Evolutionary conservation across 768 basidiomycete species (phyloP).

Genomic region (Albatrellus ellisii): DNA sequence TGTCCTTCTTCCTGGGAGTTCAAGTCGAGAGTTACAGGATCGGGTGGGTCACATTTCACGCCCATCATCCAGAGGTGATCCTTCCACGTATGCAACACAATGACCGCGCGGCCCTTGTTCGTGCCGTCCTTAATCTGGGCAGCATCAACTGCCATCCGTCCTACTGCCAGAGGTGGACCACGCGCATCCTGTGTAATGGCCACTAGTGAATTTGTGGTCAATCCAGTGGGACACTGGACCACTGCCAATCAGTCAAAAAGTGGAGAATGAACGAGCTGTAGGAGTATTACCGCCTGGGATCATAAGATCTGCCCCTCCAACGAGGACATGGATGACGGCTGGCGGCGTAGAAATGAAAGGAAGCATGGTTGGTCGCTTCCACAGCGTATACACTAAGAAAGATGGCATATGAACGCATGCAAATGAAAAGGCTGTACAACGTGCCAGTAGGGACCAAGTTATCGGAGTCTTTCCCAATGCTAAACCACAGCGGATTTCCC

Average conservation of each 20-base stretch:
- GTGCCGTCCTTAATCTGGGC: slow-evolving; percentile 22
- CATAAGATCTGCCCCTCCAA: slow-evolving; percentile 82
- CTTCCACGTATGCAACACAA: slow-evolving; percentile 62
- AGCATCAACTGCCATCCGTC: slow-evolving; percentile 43
- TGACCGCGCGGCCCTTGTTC: slow-evolving; percentile 60
- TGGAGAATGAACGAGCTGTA: not conserved
- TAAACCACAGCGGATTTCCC: slow-evolving; percentile 73
- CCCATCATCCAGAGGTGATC: slow-evolving; percentile 69
- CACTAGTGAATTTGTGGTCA: slow-evolving; percentile 41
- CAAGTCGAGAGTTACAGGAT: slow-evolving; percentile 11
- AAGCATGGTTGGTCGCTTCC: slow-evolving; percentile 59
- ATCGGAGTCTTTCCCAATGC: slow-evolving; percentile 50
- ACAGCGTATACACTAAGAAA: slow-evolving; percentile 53
- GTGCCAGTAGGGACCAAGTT: slow-evolving; percentile 60
- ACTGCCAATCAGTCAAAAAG: slow-evolving; percentile 29
- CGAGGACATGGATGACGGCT: slow-evolving; percentile 55
- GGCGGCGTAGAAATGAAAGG: slow-evolving; percentile 61
- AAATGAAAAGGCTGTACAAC: slow-evolving; percentile 1
- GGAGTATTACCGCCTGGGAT: slow-evolving; percentile 63
- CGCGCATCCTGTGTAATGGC: slow-evolving; percentile 39
- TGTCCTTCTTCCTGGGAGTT: slow-evolving; percentile 8
- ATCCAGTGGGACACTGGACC: slow-evolving; percentile 33
- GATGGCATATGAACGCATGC: not conserved
- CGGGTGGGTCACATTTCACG: slow-evolving; percentile 43
- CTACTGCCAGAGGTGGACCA: slow-evolving; percentile 62